Percentiles rank a stretch among this genome's conserved stretches.
Evolutionary conservation across 2,329 filamentous ascomycete species (phyloP).

Genomic region (Calonectria honghensis): DNA sequence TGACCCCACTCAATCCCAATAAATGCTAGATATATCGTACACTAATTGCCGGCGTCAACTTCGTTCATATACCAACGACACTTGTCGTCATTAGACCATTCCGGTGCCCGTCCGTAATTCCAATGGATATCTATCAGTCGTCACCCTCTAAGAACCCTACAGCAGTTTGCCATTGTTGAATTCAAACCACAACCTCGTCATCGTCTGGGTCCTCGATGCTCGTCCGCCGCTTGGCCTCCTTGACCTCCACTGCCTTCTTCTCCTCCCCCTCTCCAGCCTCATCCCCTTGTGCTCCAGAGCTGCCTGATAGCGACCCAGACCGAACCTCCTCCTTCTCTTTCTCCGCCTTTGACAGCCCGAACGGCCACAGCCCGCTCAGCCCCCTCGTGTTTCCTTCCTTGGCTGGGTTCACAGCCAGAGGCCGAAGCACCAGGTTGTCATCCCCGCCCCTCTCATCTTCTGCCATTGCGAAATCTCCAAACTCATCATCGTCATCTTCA

Average conservation of each 20-base stretch:
- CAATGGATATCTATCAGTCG: constrained; percentile 38
- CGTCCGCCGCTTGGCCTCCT: constrained; percentile 72
- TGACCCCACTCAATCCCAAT: constrained; percentile 3
- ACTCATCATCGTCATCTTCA: constrained; percentile 78
- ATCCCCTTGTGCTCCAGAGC: constrained; percentile 9
- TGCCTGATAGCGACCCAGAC: constrained; percentile 36
- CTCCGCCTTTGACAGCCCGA: constrained; percentile 66
- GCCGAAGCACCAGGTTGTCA: constrained; percentile 71
- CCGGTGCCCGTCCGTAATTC: constrained; percentile 22
- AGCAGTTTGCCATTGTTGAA: constrained; percentile 49
- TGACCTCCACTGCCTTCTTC: constrained; percentile 69
- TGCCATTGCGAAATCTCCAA: constrained; percentile 81
- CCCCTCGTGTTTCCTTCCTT: constrained; percentile 61
- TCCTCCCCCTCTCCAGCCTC: constrained; percentile 55
- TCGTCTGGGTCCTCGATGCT: constrained; percentile 77
- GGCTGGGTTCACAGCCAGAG: constrained; percentile 72
- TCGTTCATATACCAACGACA: constrained; percentile 29
- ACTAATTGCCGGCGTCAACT: constrained; percentile 21
- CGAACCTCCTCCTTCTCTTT: constrained; percentile 54
- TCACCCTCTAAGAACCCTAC: constrained; percentile 38
- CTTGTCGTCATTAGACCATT: constrained; percentile 28
- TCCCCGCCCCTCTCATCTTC: constrained; percentile 66
- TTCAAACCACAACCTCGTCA: constrained; percentile 66
- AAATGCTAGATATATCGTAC: constrained; percentile 36
- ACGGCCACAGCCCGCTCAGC: constrained; percentile 76